Conservation (phyloP, 495 filamentous ascomycete genomes). For the Cercophora scortea region DNA sequence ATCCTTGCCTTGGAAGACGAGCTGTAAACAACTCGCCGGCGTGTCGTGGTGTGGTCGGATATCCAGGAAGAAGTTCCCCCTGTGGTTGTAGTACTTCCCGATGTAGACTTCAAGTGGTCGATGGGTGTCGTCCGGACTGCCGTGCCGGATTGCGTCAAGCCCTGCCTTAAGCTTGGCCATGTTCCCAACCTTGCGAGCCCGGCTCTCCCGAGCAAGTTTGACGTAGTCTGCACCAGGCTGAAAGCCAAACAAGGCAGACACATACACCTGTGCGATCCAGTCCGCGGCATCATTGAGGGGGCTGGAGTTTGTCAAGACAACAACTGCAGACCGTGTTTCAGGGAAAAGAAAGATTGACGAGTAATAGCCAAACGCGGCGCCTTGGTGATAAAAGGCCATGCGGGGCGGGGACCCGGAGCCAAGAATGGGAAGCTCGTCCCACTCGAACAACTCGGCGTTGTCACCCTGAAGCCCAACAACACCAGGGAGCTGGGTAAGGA, state of each 20-base stretch:
- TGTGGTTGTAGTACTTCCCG: not conserved
- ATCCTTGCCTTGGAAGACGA: slow-evolving; percentile 5
- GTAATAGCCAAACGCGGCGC: slow-evolving; percentile 12
- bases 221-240: not conserved
- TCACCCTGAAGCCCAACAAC: slow-evolving; percentile 8
- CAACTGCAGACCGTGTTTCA: slow-evolving; percentile 15
- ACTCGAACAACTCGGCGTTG: slow-evolving; percentile 3
- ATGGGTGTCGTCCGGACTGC: not conserved
- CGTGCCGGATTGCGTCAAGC: not conserved
- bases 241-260: slow-evolving; percentile 13
- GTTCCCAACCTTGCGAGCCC: not conserved
- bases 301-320: slow-evolving; percentile 20
- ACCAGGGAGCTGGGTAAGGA: slow-evolving; percentile 8
- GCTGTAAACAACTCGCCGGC: not conserved
- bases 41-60: not conserved
- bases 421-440: slow-evolving; percentile 7
- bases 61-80: slow-evolving; percentile 3
- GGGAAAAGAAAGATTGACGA: slow-evolving; percentile 17
- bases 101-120: not conserved
- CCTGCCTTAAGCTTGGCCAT: not conserved
- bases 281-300: slow-evolving; percentile 19
- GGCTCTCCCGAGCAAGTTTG: not conserved
- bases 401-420: slow-evolving; percentile 5
- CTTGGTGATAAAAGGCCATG: slow-evolving; percentile 20
- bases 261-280: slow-evolving; percentile 19